Base-by-base conservation (phyloP, 257 asterid genomes). In the Eustoma russellianum region DNA sequence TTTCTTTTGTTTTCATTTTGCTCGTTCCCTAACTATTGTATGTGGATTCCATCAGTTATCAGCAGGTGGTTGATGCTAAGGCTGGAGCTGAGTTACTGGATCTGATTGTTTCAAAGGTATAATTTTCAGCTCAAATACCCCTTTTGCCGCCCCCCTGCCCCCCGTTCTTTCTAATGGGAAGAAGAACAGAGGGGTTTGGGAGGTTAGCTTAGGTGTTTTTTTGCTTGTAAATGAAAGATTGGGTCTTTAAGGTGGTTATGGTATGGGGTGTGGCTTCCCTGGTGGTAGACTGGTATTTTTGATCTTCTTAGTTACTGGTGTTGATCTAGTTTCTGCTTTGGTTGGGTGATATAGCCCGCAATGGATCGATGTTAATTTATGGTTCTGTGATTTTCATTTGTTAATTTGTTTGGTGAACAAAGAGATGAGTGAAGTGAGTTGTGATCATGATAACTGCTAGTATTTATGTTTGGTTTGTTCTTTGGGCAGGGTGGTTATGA, bases 11-110 rank as follows among this genome's bases (percentile, higher is more conserved):
- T 7, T 38, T 34, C 17, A 5, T 2, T 33, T 45, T 3, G 1
- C n/a, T 28, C 2, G 6, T 54, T 17, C 17, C 43, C 18, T 49
- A 1, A 38, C 44, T 17, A 43, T 46, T 12, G 49, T 34, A 18
- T 50, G 56, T 5, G 8, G 28, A 19, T 33, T 24, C 35, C 9
- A 11, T n/a, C 75, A 88, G 95, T 70, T 77, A 86, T 67, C 97
- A 81, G 55, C 93, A 73, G 61, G 97, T 86, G 60, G 71, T 76
- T 73, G 96, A 89, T 60, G 79, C 86, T 6, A 77, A 76, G 68
- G 93, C 97, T 64, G 97, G 88, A 55, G 79, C 82, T 73, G 97
- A 90, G 17, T 68, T 90, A 15, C 69, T 90, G 73, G 95, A 86
- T 67, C 78, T 86, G 69, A 81, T 90, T 61, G 88, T 83, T 14